phyloP scores from a whole-genome alignment of 306 rosid species.

The Lathyrus sativus region DNA sequence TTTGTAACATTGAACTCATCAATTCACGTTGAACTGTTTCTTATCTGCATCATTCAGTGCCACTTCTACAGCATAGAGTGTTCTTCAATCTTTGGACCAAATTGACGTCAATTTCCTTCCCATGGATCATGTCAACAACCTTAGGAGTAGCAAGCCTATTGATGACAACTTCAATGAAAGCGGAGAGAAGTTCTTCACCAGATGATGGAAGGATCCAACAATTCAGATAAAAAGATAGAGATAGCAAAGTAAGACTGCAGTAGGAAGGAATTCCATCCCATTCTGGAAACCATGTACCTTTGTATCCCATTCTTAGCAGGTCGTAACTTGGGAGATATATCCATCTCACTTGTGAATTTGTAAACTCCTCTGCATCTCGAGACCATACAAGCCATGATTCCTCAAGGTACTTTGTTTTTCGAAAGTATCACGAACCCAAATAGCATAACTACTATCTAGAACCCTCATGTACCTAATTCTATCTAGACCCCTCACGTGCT shows the following conservation, averaged over 20 bases:
- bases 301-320: too few species aligned
- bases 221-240: too few species aligned
- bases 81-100: constrained; percentile 25
- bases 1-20: background rate
- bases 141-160: constrained; percentile 14
- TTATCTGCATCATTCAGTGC: constrained; percentile 26
- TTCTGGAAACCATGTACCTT: too few species aligned
- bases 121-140: background rate
- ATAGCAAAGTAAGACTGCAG: too few species aligned
- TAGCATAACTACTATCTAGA: too few species aligned
- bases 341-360: background rate
- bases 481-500: too few species aligned
- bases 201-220: too few species aligned
- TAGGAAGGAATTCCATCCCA: too few species aligned
- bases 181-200: background rate
- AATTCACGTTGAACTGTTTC: too few species aligned
- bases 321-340: background rate
- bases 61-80: background rate
- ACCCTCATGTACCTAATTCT: too few species aligned
- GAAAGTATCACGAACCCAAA: too few species aligned
- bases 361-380: background rate
- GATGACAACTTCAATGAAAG: background rate
- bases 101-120: background rate
- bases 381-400: background rate
- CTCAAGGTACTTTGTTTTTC: too few species aligned